Evolutionary conservation across 768 basidiomycete species (phyloP).

Genomic region (Phaeolepiota aurea): DNA sequence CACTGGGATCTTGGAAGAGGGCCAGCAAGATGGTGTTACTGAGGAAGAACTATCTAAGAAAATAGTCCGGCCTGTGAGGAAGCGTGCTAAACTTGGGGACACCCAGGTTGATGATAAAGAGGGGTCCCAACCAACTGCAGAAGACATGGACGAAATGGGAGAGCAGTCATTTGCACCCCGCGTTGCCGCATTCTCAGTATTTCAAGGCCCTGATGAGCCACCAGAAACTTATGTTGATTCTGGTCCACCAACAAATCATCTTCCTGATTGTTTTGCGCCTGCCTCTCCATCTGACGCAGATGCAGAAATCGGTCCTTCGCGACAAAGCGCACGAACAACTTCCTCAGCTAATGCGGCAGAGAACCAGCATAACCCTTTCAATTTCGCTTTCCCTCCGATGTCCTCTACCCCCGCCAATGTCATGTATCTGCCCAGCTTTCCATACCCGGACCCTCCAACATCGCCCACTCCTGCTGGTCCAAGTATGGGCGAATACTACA

Average conservation of each 20-base stretch:
- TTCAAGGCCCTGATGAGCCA: conserved; percentile 30
- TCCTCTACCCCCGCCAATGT: conserved; percentile 42
- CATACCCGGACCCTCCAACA: conserved; percentile 48
- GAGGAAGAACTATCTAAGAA: conserved; percentile 29
- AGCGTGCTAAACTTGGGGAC: conserved; percentile 32
- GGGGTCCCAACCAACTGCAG: conserved; percentile 6
- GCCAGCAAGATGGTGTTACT: conserved; percentile 24
- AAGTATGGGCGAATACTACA: conserved; percentile 14
- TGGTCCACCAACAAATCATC: conserved; percentile 41
- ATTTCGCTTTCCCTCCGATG: conserved; percentile 42
- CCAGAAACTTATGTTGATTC: conserved; percentile 27
- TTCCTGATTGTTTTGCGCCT: conserved; percentile 43
- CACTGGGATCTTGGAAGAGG: conserved; percentile 31
- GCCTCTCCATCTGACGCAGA: conserved; percentile 23
- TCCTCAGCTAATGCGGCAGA: conserved; percentile 43
- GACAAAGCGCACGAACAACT: conserved; percentile 19
- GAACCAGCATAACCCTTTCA: conserved; percentile 45
- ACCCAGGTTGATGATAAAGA: conserved; percentile 10
- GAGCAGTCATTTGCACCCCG: conserved; percentile 11
- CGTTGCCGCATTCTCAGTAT: conserved; percentile 38
- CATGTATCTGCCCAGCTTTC: conserved; percentile 35
- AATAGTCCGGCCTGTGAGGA: conserved; percentile 39
- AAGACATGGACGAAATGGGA: neutral
- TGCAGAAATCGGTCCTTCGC: conserved; percentile 6
- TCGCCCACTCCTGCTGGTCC: conserved; percentile 45